phyloP scores from a whole-genome alignment of 2,329 filamentous ascomycete species.

The Alternaria conjuncta region DNA sequence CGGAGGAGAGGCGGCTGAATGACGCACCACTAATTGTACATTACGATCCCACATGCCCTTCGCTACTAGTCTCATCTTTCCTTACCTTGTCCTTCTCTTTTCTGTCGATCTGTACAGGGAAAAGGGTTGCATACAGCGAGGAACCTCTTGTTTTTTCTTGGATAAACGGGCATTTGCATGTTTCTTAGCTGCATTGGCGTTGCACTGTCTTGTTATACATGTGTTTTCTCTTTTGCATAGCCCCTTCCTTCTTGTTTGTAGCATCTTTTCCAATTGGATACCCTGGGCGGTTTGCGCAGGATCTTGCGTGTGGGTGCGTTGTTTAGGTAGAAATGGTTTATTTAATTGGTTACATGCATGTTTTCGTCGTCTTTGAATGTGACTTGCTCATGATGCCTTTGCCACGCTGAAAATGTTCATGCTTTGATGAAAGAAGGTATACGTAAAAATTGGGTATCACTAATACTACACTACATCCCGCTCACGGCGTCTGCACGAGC shows the following conservation, averaged over 20 bases:
- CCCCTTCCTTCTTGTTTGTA: neutral
- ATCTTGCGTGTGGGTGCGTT: neutral
- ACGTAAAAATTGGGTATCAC: neutral
- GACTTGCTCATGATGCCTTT: neutral
- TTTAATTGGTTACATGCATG: neutral
- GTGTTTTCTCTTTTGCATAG: neutral
- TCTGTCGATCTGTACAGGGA: neutral
- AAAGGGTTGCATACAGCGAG: neutral
- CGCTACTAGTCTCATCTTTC: neutral
- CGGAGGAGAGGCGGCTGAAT: slow-evolving; percentile 31
- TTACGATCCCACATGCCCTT: neutral
- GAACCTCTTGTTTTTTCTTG: neutral
- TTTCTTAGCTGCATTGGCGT: neutral
- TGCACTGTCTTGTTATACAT: neutral
- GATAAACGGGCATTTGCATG: neutral
- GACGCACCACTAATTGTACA: neutral
- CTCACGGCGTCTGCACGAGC: slow-evolving; percentile 25
- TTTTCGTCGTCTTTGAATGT: neutral
- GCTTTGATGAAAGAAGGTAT: neutral
- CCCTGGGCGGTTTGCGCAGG: neutral
- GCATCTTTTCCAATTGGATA: neutral
- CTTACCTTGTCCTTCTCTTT: neutral
- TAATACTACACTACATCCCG: neutral
- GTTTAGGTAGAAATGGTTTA: neutral
- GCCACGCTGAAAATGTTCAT: neutral